These are phyloP conservation scores for Cordyceps javanica DNA, from an alignment of 2,329 filamentous ascomycete genomes.

Conservation along the genomic window DNA sequence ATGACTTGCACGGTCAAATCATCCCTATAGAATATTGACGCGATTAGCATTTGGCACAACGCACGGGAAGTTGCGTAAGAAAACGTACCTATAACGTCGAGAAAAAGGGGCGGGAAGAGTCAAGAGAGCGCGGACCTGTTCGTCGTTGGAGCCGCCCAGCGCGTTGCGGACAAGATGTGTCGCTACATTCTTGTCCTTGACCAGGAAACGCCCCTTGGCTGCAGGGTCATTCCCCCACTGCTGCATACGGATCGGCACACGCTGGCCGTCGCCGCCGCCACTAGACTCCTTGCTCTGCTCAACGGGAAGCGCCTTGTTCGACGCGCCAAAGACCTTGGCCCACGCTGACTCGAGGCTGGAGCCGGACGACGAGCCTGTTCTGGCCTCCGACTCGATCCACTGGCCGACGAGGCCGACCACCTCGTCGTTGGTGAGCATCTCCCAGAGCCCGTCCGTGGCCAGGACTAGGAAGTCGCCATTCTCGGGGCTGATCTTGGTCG, in stretches of 20 bases:
- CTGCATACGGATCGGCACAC: constrained; percentile 77
- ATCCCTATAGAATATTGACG: constrained; percentile 51
- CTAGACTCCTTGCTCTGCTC: constrained; percentile 48
- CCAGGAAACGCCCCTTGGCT: constrained; percentile 76
- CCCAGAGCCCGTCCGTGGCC: constrained; percentile 95
- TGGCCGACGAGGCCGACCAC: constrained; percentile 93
- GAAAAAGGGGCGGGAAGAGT: constrained; percentile 90
- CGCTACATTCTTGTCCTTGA: constrained; percentile 92
- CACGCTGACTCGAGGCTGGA: constrained; percentile 67
- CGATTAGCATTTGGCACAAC: neutral
- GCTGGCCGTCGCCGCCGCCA: constrained; percentile 59
- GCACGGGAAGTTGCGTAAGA: too few relatives aligned
- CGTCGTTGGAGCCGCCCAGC: constrained; percentile 83
- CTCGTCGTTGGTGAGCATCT: constrained; percentile 98
- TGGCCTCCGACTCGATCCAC: constrained; percentile 79
- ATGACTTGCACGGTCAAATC: constrained; percentile 97
- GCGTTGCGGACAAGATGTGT: constrained; percentile 95
- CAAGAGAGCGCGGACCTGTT: constrained; percentile 87
- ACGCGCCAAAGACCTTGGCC: constrained; percentile 55
- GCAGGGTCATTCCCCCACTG: constrained; percentile 82
- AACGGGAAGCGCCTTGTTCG: constrained; percentile 60
- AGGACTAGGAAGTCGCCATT: constrained; percentile 94
- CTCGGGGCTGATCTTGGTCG: constrained; percentile 81
- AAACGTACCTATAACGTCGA: constrained; percentile 70
- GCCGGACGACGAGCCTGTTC: constrained; percentile 32